A percentile compares a stretch with the other conserved stretches of the same genome.
Conservation (phyloP, 108 stramenopile genomes). For the Cyclotella kingstonii region DNA sequence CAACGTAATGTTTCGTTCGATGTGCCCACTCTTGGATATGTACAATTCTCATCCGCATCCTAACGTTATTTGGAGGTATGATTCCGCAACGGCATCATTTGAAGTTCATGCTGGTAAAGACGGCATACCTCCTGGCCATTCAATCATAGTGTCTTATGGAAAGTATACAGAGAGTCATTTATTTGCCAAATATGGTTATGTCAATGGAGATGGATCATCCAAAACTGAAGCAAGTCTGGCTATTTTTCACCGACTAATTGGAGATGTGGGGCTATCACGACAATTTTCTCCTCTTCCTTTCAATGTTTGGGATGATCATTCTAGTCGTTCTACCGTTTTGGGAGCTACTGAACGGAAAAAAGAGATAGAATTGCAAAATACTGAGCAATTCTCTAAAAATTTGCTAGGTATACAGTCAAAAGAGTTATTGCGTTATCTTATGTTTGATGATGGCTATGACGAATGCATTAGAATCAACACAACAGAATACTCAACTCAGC, state of each 20-base stretch:
- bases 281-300: constrained; percentile 61
- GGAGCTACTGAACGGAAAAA: not conserved
- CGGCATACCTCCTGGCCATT: constrained; percentile 35
- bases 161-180: constrained; percentile 68
- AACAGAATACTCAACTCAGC: constrained; percentile 4
- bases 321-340: not conserved
- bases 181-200: constrained; percentile 79
- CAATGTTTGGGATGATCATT: constrained; percentile 10
- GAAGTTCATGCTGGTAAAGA: constrained; percentile 43
- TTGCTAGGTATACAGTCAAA: constrained; percentile 33
- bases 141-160: constrained; percentile 70
- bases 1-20: constrained; percentile 53
- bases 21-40: constrained; percentile 80
- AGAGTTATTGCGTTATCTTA: constrained; percentile 58
- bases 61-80: constrained; percentile 61
- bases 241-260: constrained; percentile 57
- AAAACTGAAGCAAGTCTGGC: constrained; percentile 60
- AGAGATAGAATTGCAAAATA: not conserved
- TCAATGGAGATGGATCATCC: constrained; percentile 79
- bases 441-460: constrained; percentile 78
- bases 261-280: constrained; percentile 50
- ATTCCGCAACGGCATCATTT: constrained; percentile 48
- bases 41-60: constrained; percentile 79
- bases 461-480: constrained; percentile 46
- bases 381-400: constrained; percentile 10